phyloP scores from a whole-genome alignment of 73 alveolate genomes.

The Uronychia binucleata region DNA sequence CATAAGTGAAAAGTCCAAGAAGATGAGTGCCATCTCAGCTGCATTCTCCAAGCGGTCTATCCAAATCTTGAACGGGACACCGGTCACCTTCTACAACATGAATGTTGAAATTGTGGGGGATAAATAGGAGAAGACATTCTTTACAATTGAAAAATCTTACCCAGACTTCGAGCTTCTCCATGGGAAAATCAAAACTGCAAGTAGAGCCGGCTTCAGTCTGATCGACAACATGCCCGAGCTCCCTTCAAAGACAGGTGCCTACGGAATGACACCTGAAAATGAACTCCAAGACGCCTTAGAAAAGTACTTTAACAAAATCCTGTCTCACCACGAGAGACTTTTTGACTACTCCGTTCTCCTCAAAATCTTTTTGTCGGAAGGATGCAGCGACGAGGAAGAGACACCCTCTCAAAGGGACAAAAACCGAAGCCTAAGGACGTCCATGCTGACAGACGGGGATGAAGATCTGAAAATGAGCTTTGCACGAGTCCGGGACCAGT shows the following conservation, averaged over 20 bases:
- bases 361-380: neutral
- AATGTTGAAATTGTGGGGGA: neutral
- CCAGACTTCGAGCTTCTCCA: neutral
- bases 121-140: neutral
- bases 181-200: neutral
- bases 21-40: neutral
- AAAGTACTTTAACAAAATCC: neutral
- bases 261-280: neutral
- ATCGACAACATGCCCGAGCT: neutral
- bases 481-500: neutral
- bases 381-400: too few species aligned
- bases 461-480: neutral
- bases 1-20: neutral
- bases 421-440: neutral
- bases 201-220: neutral
- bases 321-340: neutral
- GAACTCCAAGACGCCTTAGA: neutral
- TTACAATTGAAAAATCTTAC: neutral
- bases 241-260: neutral
- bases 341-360: neutral
- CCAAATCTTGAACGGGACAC: neutral
- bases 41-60: neutral
- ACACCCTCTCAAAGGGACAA: neutral
- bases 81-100: neutral
- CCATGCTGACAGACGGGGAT: neutral